These are phyloP conservation scores for Limonium bicolor DNA, from an alignment of 148 eudicot genomes.

Conservation along the genomic window DNA sequence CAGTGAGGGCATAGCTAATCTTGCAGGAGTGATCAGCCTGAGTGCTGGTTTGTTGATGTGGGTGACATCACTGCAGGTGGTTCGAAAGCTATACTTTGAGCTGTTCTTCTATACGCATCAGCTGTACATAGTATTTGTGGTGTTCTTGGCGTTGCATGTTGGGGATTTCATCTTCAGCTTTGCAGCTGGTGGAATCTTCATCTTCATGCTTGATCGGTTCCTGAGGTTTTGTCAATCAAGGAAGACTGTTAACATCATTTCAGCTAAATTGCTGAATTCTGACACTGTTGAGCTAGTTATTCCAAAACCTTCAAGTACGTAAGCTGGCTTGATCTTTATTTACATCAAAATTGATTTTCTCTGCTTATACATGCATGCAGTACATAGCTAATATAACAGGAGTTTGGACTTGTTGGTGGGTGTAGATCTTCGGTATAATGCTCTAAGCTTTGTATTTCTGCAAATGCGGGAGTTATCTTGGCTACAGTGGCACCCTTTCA, in stretches of 20 bases:
- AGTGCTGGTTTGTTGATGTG: conserved; percentile 23
- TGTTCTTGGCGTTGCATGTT: conserved; percentile 32
- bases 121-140: conserved; percentile 28
- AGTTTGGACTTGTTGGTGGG: conserved; percentile 1
- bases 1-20: conserved; percentile 7
- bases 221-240: conserved; percentile 30
- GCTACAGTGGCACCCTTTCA: conserved; percentile 87
- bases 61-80: conserved; percentile 19
- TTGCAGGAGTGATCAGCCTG: conserved; percentile 28
- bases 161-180: conserved; percentile 18
- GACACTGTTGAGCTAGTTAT: conserved; percentile 64
- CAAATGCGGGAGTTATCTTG: conserved; percentile 70
- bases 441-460: conserved; percentile 70
- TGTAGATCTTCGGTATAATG: conserved; percentile 63
- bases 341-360: neutral
- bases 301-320: conserved; percentile 60
- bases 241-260: conserved; percentile 49
- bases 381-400: neutral
- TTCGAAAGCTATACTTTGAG: conserved; percentile 26
- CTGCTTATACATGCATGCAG: neutral
- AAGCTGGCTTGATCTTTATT: neutral
- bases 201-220: conserved; percentile 37
- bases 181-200: conserved; percentile 26
- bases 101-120: conserved; percentile 45
- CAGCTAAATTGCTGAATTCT: conserved; percentile 59